phyloP scores from a whole-genome alignment of 2,329 filamentous ascomycete genomes.

The Nemania bipapillata region DNA sequence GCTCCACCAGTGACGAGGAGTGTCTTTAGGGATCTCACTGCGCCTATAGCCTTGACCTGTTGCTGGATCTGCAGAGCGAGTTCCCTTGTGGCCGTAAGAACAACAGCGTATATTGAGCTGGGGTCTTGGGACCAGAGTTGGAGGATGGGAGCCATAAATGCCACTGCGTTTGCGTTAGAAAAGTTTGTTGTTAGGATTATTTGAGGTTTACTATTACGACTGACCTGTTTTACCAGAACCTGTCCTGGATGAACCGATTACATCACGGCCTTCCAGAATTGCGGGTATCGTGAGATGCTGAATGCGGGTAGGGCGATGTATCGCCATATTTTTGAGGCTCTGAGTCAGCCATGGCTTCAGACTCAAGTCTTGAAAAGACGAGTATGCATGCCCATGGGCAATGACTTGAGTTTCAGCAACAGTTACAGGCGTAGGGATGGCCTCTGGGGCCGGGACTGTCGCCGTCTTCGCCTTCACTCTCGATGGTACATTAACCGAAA shows the following conservation, averaged over 20 bases:
- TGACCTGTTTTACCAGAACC: constrained; percentile 88
- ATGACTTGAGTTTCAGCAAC: constrained; percentile 59
- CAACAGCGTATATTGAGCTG: constrained; percentile 86
- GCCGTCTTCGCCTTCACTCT: constrained; percentile 59
- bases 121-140: constrained; percentile 95
- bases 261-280: constrained; percentile 85
- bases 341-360: constrained; percentile 89
- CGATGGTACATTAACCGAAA: constrained; percentile 64
- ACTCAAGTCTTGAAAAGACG: constrained; percentile 76
- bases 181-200: background rate
- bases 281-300: constrained; percentile 93
- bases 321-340: constrained; percentile 79
- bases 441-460: constrained; percentile 1
- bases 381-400: constrained; percentile 65
- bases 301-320: constrained; percentile 89
- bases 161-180: constrained; percentile 61
- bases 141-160: constrained; percentile 92
- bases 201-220: background rate
- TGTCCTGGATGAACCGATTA: constrained; percentile 85
- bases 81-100: constrained; percentile 91
- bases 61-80: constrained; percentile 96
- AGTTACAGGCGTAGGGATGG: constrained; percentile 50
- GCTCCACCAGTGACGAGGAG: constrained; percentile 90
- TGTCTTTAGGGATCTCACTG: constrained; percentile 86
- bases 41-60: constrained; percentile 92